Base-by-base conservation (phyloP, 2,329 filamentous ascomycete species). In the Xylaria sp. region DNA sequence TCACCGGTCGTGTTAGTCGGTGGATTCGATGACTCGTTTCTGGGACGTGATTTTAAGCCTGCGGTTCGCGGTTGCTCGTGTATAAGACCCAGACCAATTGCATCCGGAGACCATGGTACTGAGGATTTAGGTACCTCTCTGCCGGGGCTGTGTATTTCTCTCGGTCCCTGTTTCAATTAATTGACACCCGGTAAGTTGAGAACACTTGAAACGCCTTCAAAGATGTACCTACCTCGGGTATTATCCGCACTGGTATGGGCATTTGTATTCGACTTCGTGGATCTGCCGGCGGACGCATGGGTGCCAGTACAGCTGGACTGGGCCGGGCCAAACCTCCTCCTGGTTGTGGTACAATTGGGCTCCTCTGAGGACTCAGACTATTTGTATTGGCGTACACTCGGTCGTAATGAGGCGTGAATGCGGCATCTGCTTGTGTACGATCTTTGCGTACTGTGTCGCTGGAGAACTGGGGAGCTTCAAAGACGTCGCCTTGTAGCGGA, bases 111-210 rank as follows among this genome's bases (percentile, higher is more conserved):
- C 25, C 21, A 21, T 54, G 52, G 47, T 11, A 49, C n/a, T 21
- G 49, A 9, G n/a, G 40, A 28, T 21, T 12, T 35, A 3, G 19
- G 31, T 15, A 21, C 28, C 12, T 33, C 11, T n/a, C 33, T 15
- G 9, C 4, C n/a, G n/a, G 15, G 23, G 23, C 19, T 19, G 23
- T 35, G 28, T 17, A 15, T 14, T 17, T 64, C 31, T 28, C 42
- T 50, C 28, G 28, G 42, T 3, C 19, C 19, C 61, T 57, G 25
- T 43, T 47, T 42, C 4, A 4, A 23, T 64, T 15, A 61, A 52
- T 33, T 61, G 14, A 12, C 35, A 17, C 53, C 11, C 19, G 35
- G 7, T 8, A 31, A 17, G 14, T 31, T 31, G 28, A 31, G 28
- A 9, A 31, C 40, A 14, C 17, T 46, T 37, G n/a, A n/a, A n/a